phyloP scores from a whole-genome alignment of 1,139 yeast species.

The Yamadazyma spencermartinsiae region DNA sequence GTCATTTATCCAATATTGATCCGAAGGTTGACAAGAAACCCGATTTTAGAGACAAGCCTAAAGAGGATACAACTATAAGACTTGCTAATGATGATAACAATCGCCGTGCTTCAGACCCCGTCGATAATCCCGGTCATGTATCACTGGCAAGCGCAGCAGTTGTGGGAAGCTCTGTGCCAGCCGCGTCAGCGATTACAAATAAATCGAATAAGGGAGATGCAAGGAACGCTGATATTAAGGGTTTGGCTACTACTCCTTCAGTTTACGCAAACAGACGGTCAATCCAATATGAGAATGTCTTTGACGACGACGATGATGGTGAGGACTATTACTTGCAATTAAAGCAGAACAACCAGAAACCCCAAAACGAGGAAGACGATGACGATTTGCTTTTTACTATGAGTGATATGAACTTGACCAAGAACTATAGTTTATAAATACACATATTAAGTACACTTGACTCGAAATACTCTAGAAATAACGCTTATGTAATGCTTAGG shows the following conservation, averaged over 20 bases:
- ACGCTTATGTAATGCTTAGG: too few relatives aligned
- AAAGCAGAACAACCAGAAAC: constrained; percentile 7
- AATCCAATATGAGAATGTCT: constrained; percentile 50
- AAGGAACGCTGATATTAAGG: constrained; percentile 28
- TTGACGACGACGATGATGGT: constrained; percentile 52
- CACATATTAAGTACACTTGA: too few relatives aligned
- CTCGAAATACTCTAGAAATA: too few relatives aligned
- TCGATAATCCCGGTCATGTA: neutral
- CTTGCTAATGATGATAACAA: too few relatives aligned
- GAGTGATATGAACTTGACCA: constrained; percentile 77
- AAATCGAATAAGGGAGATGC: constrained; percentile 13
- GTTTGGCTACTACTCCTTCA: constrained; percentile 42
- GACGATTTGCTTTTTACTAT: constrained; percentile 83
- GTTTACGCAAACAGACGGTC: constrained; percentile 25
- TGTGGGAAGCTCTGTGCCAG: constrained; percentile 14
- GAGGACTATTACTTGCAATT: constrained; percentile 22
- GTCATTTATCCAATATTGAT: constrained; percentile 42
- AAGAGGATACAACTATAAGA: too few relatives aligned
- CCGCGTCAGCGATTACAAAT: constrained; percentile 22
- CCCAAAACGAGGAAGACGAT: constrained; percentile 47
- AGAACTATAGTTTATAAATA: constrained; percentile 18
- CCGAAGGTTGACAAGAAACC: neutral
- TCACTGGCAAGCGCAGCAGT: neutral
- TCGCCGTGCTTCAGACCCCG: too few relatives aligned
- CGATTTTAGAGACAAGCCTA: too few relatives aligned